These are phyloP conservation scores for Insectozyma bohioensis DNA, from an alignment of 1,139 yeast species.

Conservation along the genomic window DNA sequence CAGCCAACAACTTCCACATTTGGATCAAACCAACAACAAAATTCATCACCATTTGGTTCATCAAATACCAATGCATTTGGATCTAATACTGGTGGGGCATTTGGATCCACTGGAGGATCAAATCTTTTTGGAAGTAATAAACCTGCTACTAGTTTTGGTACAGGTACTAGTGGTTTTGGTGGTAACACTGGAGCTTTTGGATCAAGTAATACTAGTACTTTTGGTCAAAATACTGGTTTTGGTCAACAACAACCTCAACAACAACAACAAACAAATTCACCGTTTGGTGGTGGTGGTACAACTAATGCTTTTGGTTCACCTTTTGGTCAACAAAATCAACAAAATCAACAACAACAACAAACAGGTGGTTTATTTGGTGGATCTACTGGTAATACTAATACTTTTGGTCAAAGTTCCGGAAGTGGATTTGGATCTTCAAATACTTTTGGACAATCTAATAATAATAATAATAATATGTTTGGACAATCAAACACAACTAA, in stretches of 20 bases:
- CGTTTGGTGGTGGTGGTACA: constrained; percentile 20
- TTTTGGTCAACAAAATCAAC: constrained; percentile 13
- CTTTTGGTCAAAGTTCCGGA: constrained; percentile 18
- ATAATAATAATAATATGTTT: constrained; percentile 15
- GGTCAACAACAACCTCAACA: constrained; percentile 25
- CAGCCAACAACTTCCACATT: constrained; percentile 15
- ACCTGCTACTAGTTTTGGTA: constrained; percentile 15
- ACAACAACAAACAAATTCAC: no score
- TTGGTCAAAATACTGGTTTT: constrained; percentile 14
- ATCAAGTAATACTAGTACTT: constrained; percentile 9
- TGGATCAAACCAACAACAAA: constrained; percentile 11
- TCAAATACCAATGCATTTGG: constrained; percentile 15
- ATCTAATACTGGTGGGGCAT: constrained; percentile 11
- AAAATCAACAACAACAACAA: constrained; percentile 14
- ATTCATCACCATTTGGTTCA: constrained; percentile 13
- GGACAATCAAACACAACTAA: constrained; percentile 7
- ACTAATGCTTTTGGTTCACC: constrained; percentile 25
- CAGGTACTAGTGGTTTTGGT: constrained; percentile 16
- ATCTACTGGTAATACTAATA: constrained; percentile 18
- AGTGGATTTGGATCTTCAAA: constrained; percentile 13
- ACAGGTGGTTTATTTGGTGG: constrained; percentile 13
- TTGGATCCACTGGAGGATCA: constrained; percentile 16
- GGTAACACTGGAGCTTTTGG: constrained; percentile 18
- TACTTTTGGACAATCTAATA: constrained; percentile 18
- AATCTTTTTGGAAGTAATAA: constrained; percentile 20